Percentiles rank a stretch among this genome's conserved stretches.
These are phyloP conservation scores for Skeletonema marinoi DNA, from an alignment of 108 stramenopile species.

Conservation along the genomic window DNA sequence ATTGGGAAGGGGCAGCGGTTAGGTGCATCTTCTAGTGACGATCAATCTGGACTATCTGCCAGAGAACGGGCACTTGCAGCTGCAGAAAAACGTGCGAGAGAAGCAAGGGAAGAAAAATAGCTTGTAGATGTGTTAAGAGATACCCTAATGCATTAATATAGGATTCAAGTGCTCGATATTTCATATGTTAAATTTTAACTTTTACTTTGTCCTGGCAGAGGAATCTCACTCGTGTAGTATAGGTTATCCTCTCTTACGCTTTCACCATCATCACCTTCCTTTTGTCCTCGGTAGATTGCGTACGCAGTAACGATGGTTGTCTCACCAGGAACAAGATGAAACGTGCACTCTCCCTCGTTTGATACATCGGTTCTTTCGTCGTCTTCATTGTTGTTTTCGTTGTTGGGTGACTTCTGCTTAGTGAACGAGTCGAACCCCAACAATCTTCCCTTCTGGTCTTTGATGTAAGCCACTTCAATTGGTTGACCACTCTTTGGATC, in stretches of 20 bases:
- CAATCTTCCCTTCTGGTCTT: conserved; percentile 74
- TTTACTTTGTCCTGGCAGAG: conserved; percentile 15
- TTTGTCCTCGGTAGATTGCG: conserved; percentile 39
- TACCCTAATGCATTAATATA: background rate
- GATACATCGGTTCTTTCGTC: conserved; percentile 11
- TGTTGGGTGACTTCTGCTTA: conserved; percentile 4
- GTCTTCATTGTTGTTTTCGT: background rate
- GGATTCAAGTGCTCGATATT: background rate
- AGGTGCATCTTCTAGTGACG: conserved; percentile 55
- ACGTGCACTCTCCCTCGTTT: conserved; percentile 44
- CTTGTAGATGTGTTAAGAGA: background rate
- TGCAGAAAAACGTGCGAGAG: conserved; percentile 63
- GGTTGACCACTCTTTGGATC: conserved; percentile 41
- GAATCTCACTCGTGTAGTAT: conserved; percentile 32
- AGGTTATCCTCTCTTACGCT: conserved; percentile 26
- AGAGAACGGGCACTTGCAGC: conserved; percentile 68
- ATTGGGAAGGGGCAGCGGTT: conserved; percentile 25
- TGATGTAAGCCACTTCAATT: conserved; percentile 79
- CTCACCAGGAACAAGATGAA: conserved; percentile 50
- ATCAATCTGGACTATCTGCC: conserved; percentile 24
- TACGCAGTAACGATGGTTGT: conserved; percentile 45
- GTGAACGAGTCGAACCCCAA: conserved; percentile 70
- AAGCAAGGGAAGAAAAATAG: conserved; percentile 28
- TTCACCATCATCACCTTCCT: conserved; percentile 16
- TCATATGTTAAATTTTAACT: background rate